Percentiles rank a stretch among this genome's conserved stretches.
Conservation (phyloP, 768 basidiomycete species). For the Nidularia sp. region DNA sequence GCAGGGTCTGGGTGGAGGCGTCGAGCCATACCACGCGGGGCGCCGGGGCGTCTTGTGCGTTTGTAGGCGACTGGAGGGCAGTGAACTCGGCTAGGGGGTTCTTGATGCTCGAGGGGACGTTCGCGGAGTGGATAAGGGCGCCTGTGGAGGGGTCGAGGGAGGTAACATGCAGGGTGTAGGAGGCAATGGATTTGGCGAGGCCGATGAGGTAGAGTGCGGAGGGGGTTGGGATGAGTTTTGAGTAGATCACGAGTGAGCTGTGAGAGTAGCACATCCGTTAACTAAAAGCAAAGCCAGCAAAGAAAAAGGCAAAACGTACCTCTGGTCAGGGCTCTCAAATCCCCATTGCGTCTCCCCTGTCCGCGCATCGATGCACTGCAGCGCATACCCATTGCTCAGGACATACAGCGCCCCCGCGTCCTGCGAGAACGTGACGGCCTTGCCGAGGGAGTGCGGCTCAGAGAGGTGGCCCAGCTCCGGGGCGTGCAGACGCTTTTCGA, state of each 20-base stretch:
- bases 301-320: slow-evolving; percentile 36
- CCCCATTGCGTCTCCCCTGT: slow-evolving; percentile 63
- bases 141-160: slow-evolving; percentile 55
- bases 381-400: slow-evolving; percentile 56
- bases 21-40: slow-evolving; percentile 54
- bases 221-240: slow-evolving; percentile 52
- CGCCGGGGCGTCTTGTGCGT: slow-evolving; percentile 7
- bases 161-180: slow-evolving; percentile 66
- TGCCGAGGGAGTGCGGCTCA: slow-evolving; percentile 54
- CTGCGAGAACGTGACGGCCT: slow-evolving; percentile 39
- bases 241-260: slow-evolving; percentile 65
- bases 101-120: slow-evolving; percentile 49
- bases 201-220: slow-evolving; percentile 57
- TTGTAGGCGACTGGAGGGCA: slow-evolving; percentile 10
- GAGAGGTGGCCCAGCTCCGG: slow-evolving; percentile 36
- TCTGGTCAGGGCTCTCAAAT: slow-evolving; percentile 68
- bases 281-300: no score
- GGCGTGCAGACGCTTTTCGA: slow-evolving; percentile 61
- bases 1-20: slow-evolving; percentile 31
- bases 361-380: slow-evolving; percentile 44
- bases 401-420: slow-evolving; percentile 37
- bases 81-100: slow-evolving; percentile 26
- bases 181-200: slow-evolving; percentile 40
- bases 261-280: slow-evolving; percentile 2
- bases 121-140: slow-evolving; percentile 37